A percentile compares a stretch with the other conserved stretches of the same genome.
Conservation (phyloP, 2,329 filamentous ascomycete species). For the Magnaporthiopsis incrustans region DNA sequence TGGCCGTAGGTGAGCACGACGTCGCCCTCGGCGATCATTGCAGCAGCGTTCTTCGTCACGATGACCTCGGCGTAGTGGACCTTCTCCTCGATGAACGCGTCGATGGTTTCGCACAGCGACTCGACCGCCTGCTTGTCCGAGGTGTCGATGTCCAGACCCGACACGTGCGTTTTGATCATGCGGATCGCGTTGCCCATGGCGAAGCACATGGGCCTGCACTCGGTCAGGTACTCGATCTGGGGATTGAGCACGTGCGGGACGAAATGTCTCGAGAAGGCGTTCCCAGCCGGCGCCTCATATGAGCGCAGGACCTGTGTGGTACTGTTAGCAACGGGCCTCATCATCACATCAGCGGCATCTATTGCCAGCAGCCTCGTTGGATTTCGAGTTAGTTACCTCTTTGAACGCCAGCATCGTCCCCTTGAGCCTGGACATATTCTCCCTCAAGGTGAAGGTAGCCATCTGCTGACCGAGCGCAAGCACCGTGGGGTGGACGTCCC, state of each 20-base stretch:
- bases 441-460: constrained; percentile 78
- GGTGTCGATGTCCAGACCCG: constrained; percentile 78
- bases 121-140: constrained; percentile 77
- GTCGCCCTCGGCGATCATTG: constrained; percentile 70
- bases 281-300: constrained; percentile 82
- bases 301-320: constrained; percentile 65
- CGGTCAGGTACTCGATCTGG: constrained; percentile 90
- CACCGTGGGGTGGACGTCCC: constrained; percentile 80
- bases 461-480: constrained; percentile 84
- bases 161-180: constrained; percentile 87
- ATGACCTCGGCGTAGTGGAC: constrained; percentile 81
- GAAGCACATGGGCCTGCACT: constrained; percentile 91
- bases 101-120: constrained; percentile 70
- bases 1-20: constrained; percentile 82
- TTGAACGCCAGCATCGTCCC: constrained; percentile 87
- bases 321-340: constrained; percentile 11
- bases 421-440: constrained; percentile 81
- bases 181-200: constrained; percentile 96
- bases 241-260: constrained; percentile 85
- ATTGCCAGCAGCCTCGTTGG: not conserved
- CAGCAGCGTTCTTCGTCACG: constrained; percentile 68
- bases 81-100: constrained; percentile 83
- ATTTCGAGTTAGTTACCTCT: constrained; percentile 47
- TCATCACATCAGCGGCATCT: no score
- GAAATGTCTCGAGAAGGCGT: constrained; percentile 82